Base-by-base conservation (phyloP, 2,329 filamentous ascomycete genomes). In the Pseudocercospora vitis region DNA sequence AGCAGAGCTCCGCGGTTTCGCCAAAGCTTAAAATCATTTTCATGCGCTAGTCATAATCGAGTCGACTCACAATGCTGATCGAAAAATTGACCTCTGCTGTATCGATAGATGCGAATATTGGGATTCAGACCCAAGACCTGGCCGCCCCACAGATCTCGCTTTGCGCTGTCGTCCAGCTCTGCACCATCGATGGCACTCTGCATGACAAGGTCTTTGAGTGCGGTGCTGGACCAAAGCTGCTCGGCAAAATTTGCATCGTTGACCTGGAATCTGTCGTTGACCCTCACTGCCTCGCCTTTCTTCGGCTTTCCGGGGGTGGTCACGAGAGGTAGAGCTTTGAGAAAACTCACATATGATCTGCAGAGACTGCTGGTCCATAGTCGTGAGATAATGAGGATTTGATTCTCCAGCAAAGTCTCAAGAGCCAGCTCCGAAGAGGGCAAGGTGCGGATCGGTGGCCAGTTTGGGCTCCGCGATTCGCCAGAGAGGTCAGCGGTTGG, bases 191-290 rank as follows among this genome's bases (percentile, higher is more conserved):
- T 65, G 32, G 65, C 45, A 64, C 75, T 52, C 66, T 73, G 48
- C 66, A 71, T 57, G 63, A 79, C 63, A 1, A 86, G 76, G 39
- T 87, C 82, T 63, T 80, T 84, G 59, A 97, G 71, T 0, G 86
- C 87, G 1, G 91, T 96, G 57, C 82, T 79, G 39, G 79, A 78
- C 91, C 91, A 97, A 11, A 96, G 71, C 50, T 80, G 76, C 63
- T 83, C 78, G 0, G 91, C 88, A 70, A 96, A 95, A 0, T 60
- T 71, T 23, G 81, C 72, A 73, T 96, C 91, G 23, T 91, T 76
- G 16, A 95, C 76, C 72, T 95, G 89, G 64, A 87, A 95, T 8
- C 92, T 84, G 69, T 96, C 92, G 69, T 96, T 96, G 42, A 96
- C 88, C 29, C 92, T 81, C 6, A 89, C 80, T 1, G 91, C 91